phyloP scores from a whole-genome alignment of 2,329 filamentous ascomycete genomes.

The Emergomyces africanus region DNA sequence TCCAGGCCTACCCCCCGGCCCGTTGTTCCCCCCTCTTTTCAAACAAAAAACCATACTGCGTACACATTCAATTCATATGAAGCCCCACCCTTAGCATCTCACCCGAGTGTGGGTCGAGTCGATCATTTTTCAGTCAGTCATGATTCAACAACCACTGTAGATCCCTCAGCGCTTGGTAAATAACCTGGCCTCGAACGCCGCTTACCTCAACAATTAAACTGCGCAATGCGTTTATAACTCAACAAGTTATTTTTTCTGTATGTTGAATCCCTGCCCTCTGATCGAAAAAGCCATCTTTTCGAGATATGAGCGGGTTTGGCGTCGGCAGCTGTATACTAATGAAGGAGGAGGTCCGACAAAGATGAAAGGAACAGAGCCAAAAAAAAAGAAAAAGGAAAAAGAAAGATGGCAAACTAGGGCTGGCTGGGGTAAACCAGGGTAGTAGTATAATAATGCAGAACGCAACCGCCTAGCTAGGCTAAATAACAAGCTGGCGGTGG shows the following conservation, averaged over 20 bases:
- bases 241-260: neutral
- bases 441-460: neutral
- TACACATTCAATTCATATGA: neutral
- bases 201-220: neutral
- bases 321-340: neutral
- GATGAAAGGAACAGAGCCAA: neutral
- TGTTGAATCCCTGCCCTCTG: neutral
- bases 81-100: neutral
- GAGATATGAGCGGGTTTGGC: neutral
- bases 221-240: no score
- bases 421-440: neutral
- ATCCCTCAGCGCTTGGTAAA: neutral
- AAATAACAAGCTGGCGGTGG: neutral
- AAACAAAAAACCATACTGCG: no score
- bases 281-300: neutral
- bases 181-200: neutral
- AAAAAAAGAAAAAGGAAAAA: neutral
- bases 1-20: neutral
- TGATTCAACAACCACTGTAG: neutral
- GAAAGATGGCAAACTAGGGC: neutral
- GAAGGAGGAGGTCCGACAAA: neutral
- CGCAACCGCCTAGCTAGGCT: neutral
- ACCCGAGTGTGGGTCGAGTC: neutral
- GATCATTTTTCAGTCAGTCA: neutral
- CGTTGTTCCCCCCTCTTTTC: neutral